Conservation (phyloP, 1,284 basidiomycete species). For the Ganoderma boninense region DNA sequence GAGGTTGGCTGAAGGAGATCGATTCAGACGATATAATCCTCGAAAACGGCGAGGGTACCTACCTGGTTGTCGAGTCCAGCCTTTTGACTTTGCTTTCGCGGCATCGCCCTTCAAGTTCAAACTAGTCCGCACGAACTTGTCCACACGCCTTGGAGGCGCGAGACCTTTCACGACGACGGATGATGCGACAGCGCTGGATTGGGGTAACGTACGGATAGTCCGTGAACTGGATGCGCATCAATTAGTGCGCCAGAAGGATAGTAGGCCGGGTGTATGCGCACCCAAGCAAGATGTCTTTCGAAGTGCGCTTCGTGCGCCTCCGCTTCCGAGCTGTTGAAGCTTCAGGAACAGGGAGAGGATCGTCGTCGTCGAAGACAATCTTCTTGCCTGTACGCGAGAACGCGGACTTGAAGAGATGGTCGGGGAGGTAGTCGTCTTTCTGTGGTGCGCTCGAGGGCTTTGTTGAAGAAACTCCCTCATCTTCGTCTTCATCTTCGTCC, state of each 20-base stretch:
- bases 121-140: constrained; percentile 40
- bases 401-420: constrained; percentile 46
- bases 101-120: constrained; percentile 40
- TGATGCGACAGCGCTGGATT: constrained; percentile 23
- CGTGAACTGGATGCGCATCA: constrained; percentile 36
- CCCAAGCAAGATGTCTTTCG: constrained; percentile 45
- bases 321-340: constrained; percentile 34
- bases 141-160: constrained; percentile 34
- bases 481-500: constrained; percentile 7
- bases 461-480: constrained; percentile 1
- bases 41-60: constrained; percentile 6
- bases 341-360: constrained; percentile 15
- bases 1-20: constrained; percentile 39
- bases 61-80: constrained; percentile 47
- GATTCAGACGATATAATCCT: too few species aligned
- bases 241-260: background rate
- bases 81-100: constrained; percentile 33
- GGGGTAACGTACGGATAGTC: constrained; percentile 43
- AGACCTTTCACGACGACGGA: constrained; percentile 32
- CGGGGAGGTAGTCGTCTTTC: constrained; percentile 44
- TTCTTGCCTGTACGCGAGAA: constrained; percentile 31
- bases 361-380: constrained; percentile 28
- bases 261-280: constrained; percentile 26
- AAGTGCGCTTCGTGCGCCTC: constrained; percentile 33
- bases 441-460: constrained; percentile 4